Percentiles rank a stretch among this genome's conserved stretches.
phyloP scores from a whole-genome alignment of 2,329 filamentous ascomycete species.

The Beauveria australis region DNA sequence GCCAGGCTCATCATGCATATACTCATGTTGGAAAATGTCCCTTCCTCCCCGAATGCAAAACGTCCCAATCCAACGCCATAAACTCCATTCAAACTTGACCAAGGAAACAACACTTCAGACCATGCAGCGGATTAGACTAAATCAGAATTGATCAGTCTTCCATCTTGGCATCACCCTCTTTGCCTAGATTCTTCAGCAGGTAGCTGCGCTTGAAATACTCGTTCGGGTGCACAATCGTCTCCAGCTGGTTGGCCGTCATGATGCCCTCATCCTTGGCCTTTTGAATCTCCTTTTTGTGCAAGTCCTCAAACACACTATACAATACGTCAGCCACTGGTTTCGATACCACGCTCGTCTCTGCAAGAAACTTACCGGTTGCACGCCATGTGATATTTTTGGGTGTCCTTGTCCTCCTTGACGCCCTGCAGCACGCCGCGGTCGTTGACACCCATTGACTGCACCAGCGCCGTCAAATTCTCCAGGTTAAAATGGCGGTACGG shows the following conservation, averaged over 20 bases:
- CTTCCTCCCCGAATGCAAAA: no score
- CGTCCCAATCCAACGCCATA: no score
- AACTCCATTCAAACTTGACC: neutral
- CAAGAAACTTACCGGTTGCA: conserved; percentile 64
- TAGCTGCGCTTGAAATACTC: conserved; percentile 97
- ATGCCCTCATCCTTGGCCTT: conserved; percentile 66
- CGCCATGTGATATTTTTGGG: conserved; percentile 85
- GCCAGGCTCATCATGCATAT: no score
- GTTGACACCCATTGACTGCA: conserved; percentile 70
- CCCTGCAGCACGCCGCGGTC: conserved; percentile 71
- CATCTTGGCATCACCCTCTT: conserved; percentile 49
- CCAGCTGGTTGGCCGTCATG: conserved; percentile 67
- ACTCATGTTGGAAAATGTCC: no score
- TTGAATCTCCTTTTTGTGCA: conserved; percentile 72
- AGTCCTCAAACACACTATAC: conserved; percentile 71
- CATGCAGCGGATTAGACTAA: neutral
- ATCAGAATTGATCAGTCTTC: conserved; percentile 28
- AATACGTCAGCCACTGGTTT: conserved; percentile 4
- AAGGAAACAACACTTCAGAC: neutral
- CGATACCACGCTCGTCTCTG: neutral
- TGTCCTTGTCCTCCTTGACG: conserved; percentile 82
- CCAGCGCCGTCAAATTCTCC: conserved; percentile 72
- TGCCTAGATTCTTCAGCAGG: conserved; percentile 70
- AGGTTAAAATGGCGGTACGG: conserved; percentile 87
- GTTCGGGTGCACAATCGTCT: conserved; percentile 96